Evolutionary conservation across 1,284 basidiomycete species (phyloP).

Genomic region (Serendipita sp.): DNA sequence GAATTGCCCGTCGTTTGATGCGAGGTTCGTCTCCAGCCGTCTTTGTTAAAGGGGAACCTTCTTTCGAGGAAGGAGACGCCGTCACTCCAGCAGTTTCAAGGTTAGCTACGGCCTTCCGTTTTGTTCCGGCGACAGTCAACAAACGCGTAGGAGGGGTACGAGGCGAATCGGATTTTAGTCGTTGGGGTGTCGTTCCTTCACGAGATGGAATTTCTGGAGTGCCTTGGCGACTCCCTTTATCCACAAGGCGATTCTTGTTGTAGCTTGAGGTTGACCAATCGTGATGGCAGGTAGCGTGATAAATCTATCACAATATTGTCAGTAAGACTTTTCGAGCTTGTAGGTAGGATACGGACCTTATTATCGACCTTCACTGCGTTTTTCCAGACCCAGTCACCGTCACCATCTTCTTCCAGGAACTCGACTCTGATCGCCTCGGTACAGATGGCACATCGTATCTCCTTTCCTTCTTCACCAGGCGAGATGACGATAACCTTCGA

Average conservation of each 20-base stretch:
- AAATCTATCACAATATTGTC: slow-evolving; percentile 37
- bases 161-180: slow-evolving; percentile 10
- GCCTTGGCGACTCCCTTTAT: background rate
- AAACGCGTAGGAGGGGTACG: slow-evolving; percentile 1
- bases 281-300: slow-evolving; percentile 83
- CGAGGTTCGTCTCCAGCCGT: slow-evolving; percentile 13
- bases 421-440: slow-evolving; percentile 89
- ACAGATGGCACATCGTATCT: slow-evolving; percentile 86
- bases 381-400: slow-evolving; percentile 84
- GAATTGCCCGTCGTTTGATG: slow-evolving; percentile 6
- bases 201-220: background rate
- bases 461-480: slow-evolving; percentile 66
- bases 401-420: slow-evolving; percentile 86
- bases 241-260: slow-evolving; percentile 14
- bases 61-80: slow-evolving; percentile 5
- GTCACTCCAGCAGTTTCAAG: slow-evolving; percentile 5
- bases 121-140: slow-evolving; percentile 6
- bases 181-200: slow-evolving; percentile 12
- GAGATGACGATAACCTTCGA: slow-evolving; percentile 79
- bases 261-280: slow-evolving; percentile 29
- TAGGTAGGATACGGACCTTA: slow-evolving; percentile 38
- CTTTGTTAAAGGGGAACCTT: background rate
- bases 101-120: slow-evolving; percentile 10
- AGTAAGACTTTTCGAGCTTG: background rate
- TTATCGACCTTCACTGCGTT: slow-evolving; percentile 79